phyloP scores from a whole-genome alignment of 257 asterid species.

The Jacaranda mimosifolia region DNA sequence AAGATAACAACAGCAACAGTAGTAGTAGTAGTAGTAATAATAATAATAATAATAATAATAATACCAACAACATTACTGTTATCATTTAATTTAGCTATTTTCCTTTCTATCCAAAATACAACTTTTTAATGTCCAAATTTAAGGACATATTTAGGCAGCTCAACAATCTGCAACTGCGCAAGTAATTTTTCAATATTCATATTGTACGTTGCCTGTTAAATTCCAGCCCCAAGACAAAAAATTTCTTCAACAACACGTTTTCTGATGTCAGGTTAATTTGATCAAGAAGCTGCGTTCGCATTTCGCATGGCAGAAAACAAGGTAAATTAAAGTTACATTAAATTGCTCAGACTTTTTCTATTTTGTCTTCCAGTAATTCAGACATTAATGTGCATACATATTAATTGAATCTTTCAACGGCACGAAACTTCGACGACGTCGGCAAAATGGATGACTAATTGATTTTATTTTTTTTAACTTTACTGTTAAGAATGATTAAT shows the following conservation, averaged over 20 bases:
- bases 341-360: conserved; percentile 22
- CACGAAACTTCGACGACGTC: conserved; percentile 28
- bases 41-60: no score
- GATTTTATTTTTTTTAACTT: conserved; percentile 13
- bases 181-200: neutral
- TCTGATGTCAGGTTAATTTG: conserved; percentile 46
- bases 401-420: conserved; percentile 31
- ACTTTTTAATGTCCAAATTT: neutral
- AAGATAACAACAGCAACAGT: no score
- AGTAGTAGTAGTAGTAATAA: no score
- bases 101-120: no score
- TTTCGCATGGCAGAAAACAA: conserved; percentile 40
- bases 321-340: conserved; percentile 24
- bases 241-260: conserved; percentile 41
- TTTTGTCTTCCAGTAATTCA: conserved; percentile 36
- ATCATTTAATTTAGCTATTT: no score
- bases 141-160: neutral
- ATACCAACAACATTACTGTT: no score
- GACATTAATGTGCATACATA: neutral
- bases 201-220: neutral
- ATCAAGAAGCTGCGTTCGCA: conserved; percentile 44
- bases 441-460: neutral
- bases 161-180: neutral
- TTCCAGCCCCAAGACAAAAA: conserved; percentile 20
- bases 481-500: conserved; percentile 27